Evolutionary conservation across 2,329 filamentous ascomycete species (phyloP).

Genomic region (Scolecobasidium constrictum): DNA sequence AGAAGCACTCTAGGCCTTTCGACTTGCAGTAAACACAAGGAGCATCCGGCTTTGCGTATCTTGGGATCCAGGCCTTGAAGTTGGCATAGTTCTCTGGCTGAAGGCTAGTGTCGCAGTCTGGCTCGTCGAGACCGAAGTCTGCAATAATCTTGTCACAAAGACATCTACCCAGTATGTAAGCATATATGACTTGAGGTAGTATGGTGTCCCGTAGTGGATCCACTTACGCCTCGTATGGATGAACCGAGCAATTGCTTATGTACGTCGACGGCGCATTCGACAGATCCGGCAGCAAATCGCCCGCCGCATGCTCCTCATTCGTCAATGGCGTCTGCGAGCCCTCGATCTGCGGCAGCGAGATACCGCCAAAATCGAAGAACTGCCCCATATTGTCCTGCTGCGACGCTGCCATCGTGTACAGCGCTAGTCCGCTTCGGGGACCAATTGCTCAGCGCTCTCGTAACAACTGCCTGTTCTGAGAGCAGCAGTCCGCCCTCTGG

Average conservation of each 20-base stretch:
- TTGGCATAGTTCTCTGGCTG: constrained; percentile 26
- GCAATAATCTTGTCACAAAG: constrained; percentile 7
- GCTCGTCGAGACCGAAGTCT: constrained; percentile 72
- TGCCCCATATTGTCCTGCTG: constrained; percentile 7
- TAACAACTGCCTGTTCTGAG: no score
- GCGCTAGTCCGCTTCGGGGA: background rate
- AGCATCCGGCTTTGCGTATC: constrained; percentile 33
- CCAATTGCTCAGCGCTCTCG: no score
- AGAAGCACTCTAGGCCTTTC: constrained; percentile 35
- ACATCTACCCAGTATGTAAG: background rate
- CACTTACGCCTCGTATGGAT: constrained; percentile 8
- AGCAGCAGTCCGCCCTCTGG: constrained; percentile 8
- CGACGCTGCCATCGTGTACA: constrained; percentile 1
- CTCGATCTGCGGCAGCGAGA: constrained; percentile 1
- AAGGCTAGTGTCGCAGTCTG: constrained; percentile 7
- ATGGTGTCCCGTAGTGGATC: background rate
- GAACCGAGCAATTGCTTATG: constrained; percentile 3
- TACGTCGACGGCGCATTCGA: background rate
- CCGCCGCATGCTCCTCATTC: constrained; percentile 1
- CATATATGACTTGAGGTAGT: background rate
- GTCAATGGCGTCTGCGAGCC: background rate
- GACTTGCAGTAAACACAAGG: constrained; percentile 38
- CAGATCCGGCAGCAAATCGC: constrained; percentile 7
- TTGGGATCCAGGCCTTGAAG: constrained; percentile 35
- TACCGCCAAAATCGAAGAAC: constrained; percentile 11